Evolutionary conservation across 805 yeast species (phyloP).

Genomic region (Myxozyma neotropica): DNA sequence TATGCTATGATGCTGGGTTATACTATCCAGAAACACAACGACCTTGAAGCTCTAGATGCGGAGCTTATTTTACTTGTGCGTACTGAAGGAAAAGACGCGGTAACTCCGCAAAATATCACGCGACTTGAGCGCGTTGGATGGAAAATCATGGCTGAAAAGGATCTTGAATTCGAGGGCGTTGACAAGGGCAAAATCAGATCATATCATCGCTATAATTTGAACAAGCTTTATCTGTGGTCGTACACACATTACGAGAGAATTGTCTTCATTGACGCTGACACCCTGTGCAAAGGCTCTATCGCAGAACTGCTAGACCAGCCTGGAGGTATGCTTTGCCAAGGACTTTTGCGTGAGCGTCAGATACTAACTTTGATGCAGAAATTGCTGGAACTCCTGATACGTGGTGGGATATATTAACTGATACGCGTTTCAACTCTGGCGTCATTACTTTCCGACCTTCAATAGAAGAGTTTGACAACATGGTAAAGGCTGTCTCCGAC

Average conservation of each 20-base stretch:
- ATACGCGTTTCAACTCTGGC: constrained; percentile 37
- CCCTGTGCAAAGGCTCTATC: constrained; percentile 42
- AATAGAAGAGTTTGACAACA: constrained; percentile 35
- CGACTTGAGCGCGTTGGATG: constrained; percentile 37
- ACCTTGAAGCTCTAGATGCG: constrained; percentile 36
- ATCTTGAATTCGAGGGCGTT: constrained; percentile 37
- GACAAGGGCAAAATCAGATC: constrained; percentile 34
- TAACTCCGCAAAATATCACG: constrained; percentile 35
- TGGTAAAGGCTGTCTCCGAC: constrained; percentile 36
- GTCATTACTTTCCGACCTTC: constrained; percentile 37
- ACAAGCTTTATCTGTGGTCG: constrained; percentile 61
- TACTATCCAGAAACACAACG: constrained; percentile 37
- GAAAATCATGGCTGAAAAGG: constrained; percentile 34
- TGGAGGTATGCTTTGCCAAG: constrained; percentile 33
- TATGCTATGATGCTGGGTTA: constrained; percentile 37
- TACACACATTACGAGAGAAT: constrained; percentile 47
- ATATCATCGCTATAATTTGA: constrained; percentile 42
- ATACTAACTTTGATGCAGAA: constrained; percentile 16
- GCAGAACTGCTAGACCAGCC: constrained; percentile 37
- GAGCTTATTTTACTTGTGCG: constrained; percentile 37
- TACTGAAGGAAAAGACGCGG: constrained; percentile 37
- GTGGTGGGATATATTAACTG: constrained; percentile 37
- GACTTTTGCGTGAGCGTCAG: too few relatives aligned
- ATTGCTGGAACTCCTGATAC: constrained; percentile 38
- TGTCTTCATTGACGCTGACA: constrained; percentile 58